Conservation (phyloP, 768 basidiomycete species). For the Sporobolomyces pararoseus region DNA sequence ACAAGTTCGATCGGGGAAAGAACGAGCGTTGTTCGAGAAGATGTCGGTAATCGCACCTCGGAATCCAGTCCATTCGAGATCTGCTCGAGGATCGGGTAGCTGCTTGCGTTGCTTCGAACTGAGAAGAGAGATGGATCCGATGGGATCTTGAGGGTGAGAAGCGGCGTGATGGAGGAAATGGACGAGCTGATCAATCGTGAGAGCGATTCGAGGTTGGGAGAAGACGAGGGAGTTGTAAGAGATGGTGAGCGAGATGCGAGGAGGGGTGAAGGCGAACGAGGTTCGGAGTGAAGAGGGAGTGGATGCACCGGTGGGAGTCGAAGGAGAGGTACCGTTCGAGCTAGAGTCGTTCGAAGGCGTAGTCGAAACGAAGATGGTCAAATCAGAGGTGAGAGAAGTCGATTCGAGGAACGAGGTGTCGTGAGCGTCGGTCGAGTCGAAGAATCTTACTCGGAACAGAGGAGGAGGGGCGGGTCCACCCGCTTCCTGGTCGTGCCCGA, state of each 20-base stretch:
- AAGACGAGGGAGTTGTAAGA: constrained; percentile 95
- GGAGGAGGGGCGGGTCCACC: constrained; percentile 60
- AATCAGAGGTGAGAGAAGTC: constrained; percentile 81
- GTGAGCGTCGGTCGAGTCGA: constrained; percentile 80
- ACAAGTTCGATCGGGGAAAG: constrained; percentile 76
- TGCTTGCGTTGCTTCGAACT: constrained; percentile 65
- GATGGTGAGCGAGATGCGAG: constrained; percentile 66
- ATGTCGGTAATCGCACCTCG: constrained; percentile 95
- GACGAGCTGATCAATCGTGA: constrained; percentile 80
- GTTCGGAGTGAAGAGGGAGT: constrained; percentile 52
- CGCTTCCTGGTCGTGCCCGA: constrained; percentile 49
- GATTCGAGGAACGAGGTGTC: constrained; percentile 67
- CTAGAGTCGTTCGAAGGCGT: constrained; percentile 53
- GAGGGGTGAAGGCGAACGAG: constrained; percentile 60
- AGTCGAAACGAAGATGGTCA: constrained; percentile 77
- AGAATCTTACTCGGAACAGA: constrained; percentile 92
- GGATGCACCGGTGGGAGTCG: constrained; percentile 12
- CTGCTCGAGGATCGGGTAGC: constrained; percentile 77
- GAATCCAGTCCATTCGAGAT: constrained; percentile 96
- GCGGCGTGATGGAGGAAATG: constrained; percentile 69
- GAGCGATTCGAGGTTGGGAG: constrained; percentile 67
- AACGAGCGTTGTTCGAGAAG: constrained; percentile 78
- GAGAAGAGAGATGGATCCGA: constrained; percentile 76
- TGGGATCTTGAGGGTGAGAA: constrained; percentile 61
- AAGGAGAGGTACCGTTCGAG: constrained; percentile 49